phyloP scores from a whole-genome alignment of 495 filamentous ascomycete species.

The Penicillium canariense region DNA sequence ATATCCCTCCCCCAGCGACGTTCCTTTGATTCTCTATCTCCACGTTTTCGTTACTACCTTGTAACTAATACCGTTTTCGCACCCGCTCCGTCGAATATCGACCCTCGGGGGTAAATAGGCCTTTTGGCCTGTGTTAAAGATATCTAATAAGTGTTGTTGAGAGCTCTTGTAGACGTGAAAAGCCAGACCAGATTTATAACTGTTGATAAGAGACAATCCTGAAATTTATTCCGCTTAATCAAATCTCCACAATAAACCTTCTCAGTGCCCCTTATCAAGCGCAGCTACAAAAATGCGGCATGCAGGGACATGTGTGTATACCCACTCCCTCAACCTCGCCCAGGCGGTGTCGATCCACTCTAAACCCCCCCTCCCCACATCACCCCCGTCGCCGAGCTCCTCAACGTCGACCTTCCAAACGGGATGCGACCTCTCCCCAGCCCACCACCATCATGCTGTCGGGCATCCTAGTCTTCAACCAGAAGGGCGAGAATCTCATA shows the following conservation, averaged over 20 bases:
- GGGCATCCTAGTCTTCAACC: slow-evolving; percentile 96
- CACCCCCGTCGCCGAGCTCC: slow-evolving; percentile 23
- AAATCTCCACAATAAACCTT: too few species aligned
- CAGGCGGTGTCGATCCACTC: slow-evolving; percentile 33
- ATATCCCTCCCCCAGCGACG: slow-evolving; percentile 30
- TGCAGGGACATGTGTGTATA: neutral
- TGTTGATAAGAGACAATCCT: too few species aligned
- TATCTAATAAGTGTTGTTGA: too few species aligned
- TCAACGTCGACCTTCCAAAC: slow-evolving; percentile 11
- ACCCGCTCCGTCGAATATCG: too few species aligned
- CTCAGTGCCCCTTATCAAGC: too few species aligned
- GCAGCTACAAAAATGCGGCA: too few species aligned
- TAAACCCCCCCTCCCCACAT: slow-evolving; percentile 27
- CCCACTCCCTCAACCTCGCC: neutral
- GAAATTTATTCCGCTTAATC: too few species aligned
- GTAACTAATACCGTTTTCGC: too few species aligned
- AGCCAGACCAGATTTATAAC: too few species aligned
- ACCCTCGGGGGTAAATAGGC: too few species aligned
- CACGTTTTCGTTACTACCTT: neutral
- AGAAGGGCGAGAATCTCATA: slow-evolving; percentile 99
- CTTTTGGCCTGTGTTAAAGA: too few species aligned
- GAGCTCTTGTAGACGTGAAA: too few species aligned
- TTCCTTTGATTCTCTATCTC: slow-evolving; percentile 3
- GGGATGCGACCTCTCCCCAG: slow-evolving; percentile 12
- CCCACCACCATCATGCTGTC: slow-evolving; percentile 71